phyloP scores from a whole-genome alignment of 768 basidiomycete species.

The Cyathus striatus region DNA sequence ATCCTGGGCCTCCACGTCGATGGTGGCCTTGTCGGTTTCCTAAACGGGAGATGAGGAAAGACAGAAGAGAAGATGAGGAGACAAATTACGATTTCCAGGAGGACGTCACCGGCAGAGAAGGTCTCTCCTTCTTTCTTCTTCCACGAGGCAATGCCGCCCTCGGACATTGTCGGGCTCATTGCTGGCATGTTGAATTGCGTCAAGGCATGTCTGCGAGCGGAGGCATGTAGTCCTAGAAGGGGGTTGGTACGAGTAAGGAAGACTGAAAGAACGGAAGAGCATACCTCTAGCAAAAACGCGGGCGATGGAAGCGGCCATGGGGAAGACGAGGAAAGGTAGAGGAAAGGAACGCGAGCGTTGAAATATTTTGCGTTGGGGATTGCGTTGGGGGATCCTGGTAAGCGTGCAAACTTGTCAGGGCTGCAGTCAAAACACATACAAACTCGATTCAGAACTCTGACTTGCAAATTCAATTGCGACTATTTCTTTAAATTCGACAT shows the following conservation, averaged over 20 bases:
- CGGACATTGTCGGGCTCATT: constrained; percentile 99
- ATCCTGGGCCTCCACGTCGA: constrained; percentile 98
- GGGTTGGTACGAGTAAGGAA: background rate
- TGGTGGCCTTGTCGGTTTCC: constrained; percentile 99
- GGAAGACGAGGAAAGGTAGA: constrained; percentile 15
- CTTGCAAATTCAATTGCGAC: constrained; percentile 1
- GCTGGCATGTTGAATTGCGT: constrained; percentile 93
- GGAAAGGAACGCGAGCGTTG: constrained; percentile 9
- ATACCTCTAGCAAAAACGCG: constrained; percentile 65
- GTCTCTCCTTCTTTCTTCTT: constrained; percentile 95
- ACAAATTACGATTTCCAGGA: constrained; percentile 84
- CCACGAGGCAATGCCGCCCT: constrained; percentile 97
- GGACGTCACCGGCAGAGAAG: constrained; percentile 86
- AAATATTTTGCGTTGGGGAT: constrained; percentile 21
- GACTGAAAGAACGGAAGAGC: constrained; percentile 13
- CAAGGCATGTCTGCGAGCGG: constrained; percentile 72
- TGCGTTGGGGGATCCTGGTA: constrained; percentile 24
- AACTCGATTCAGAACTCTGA: background rate
- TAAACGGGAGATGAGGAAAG: constrained; percentile 22
- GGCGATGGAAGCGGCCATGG: constrained; percentile 62
- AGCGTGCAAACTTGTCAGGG: constrained; percentile 13
- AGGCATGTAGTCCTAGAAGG: constrained; percentile 74
- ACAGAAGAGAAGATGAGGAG: constrained; percentile 3
- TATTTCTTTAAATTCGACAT: constrained; percentile 6
- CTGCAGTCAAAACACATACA: background rate